phyloP scores from a whole-genome alignment of 2,329 filamentous ascomycete genomes.

The Juglanconis oblonga region DNA sequence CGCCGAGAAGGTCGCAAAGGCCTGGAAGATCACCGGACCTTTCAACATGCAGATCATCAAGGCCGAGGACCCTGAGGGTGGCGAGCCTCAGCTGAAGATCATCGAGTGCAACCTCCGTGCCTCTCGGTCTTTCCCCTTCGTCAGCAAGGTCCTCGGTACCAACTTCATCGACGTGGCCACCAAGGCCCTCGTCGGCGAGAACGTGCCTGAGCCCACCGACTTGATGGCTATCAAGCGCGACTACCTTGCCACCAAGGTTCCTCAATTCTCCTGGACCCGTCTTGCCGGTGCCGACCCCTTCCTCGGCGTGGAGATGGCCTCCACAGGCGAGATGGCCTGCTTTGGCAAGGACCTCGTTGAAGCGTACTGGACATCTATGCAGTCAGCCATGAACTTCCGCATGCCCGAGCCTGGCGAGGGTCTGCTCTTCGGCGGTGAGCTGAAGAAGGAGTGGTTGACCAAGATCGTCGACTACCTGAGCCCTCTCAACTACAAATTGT shows the following conservation, averaged over 20 bases:
- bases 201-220: constrained; percentile 81
- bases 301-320: constrained; percentile 96
- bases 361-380: constrained; percentile 94
- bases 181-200: constrained; percentile 81
- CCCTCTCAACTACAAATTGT: constrained; percentile 93
- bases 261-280: constrained; percentile 98
- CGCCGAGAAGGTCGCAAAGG: constrained; percentile 91
- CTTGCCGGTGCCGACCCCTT: constrained; percentile 95
- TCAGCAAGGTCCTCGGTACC: constrained; percentile 91
- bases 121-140: constrained; percentile 96
- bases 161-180: constrained; percentile 98
- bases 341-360: constrained; percentile 95
- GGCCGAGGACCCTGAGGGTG: constrained; percentile 72
- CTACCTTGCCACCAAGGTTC: constrained; percentile 95
- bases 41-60: constrained; percentile 99
- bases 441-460: constrained; percentile 66
- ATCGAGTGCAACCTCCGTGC: constrained; percentile 98
- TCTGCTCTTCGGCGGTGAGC: constrained; percentile 88
- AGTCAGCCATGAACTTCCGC: constrained; percentile 99
- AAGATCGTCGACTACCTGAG: constrained; percentile 82
- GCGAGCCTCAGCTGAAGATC: constrained; percentile 79
- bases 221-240: constrained; percentile 87
- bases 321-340: constrained; percentile 96
- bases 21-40: constrained; percentile 94
- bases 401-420: constrained; percentile 92